Percentiles rank a stretch among this genome's conserved stretches.
phyloP scores from a whole-genome alignment of 139 green algal species.

The Micractinium sp. region DNA sequence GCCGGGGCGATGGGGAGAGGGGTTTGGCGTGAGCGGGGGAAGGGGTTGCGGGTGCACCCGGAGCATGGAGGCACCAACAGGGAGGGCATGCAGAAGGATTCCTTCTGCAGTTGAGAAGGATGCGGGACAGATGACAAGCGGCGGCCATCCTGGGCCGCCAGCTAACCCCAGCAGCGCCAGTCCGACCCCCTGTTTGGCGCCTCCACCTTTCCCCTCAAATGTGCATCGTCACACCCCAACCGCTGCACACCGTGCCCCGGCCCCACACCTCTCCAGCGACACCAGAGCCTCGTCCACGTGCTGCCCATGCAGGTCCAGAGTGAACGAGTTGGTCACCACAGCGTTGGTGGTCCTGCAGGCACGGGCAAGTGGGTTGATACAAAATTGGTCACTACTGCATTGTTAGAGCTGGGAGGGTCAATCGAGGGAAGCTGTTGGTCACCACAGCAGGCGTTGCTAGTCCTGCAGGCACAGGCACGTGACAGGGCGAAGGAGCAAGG shows the following conservation, averaged over 20 bases:
- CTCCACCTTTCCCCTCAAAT: too few relatives aligned
- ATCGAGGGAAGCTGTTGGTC: not conserved
- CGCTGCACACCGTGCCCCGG: too few relatives aligned
- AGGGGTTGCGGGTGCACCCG: not conserved
- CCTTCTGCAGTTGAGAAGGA: too few relatives aligned
- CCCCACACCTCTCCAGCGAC: not conserved
- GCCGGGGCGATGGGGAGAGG: slow-evolving; percentile 17
- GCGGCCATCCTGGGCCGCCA: not conserved
- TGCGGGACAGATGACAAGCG: not conserved
- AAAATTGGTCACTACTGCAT: not conserved
- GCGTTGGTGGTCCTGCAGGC: slow-evolving; percentile 18
- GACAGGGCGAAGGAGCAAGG: too few relatives aligned
- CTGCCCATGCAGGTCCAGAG: slow-evolving; percentile 44
- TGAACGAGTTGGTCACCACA: slow-evolving; percentile 44
- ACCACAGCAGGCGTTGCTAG: not conserved
- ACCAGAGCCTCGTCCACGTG: slow-evolving; percentile 36
- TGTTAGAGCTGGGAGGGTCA: too few relatives aligned
- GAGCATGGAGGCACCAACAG: not conserved
- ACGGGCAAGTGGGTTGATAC: not conserved
- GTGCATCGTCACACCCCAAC: too few relatives aligned
- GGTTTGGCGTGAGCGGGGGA: not conserved
- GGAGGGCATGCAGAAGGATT: not conserved
- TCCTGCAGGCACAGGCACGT: too few relatives aligned
- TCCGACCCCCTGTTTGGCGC: too few relatives aligned
- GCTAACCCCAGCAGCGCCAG: not conserved